Evolutionary conservation across 805 yeast genomes (phyloP).

Genomic region (Pichia heedii): DNA sequence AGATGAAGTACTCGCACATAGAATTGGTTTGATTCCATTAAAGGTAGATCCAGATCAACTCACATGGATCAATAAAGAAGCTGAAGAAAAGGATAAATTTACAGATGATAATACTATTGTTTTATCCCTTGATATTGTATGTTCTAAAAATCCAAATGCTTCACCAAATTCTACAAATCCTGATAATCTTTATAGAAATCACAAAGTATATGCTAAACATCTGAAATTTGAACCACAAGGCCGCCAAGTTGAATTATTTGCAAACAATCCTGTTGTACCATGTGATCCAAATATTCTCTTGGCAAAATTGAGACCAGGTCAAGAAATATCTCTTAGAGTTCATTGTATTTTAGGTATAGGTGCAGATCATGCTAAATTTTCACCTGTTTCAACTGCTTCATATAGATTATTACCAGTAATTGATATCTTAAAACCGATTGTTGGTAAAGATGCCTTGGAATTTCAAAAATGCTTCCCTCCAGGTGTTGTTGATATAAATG

Average conservation of each 20-base stretch:
- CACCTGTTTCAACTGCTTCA: constrained; percentile 95
- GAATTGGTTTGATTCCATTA: constrained; percentile 88
- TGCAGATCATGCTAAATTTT: constrained; percentile 92
- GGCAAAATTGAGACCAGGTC: constrained; percentile 94
- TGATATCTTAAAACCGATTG: constrained; percentile 63
- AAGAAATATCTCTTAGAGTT: constrained; percentile 82
- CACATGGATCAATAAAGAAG: constrained; percentile 66
- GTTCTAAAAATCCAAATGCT: constrained; percentile 81
- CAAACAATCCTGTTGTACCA: constrained; percentile 58
- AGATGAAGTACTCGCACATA: constrained; percentile 93
- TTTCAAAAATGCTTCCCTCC: constrained; percentile 88
- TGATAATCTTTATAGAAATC: constrained; percentile 70
- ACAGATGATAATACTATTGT: constrained; percentile 89
- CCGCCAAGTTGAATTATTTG: constrained; percentile 64
- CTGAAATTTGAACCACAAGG: constrained; percentile 90
- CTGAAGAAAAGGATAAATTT: constrained; percentile 59
- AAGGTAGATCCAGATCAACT: constrained; percentile 84
- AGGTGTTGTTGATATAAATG: constrained; percentile 78
- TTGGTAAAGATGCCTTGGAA: constrained; percentile 65
- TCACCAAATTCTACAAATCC: constrained; percentile 74
- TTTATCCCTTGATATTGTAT: constrained; percentile 67
- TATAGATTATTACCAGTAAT: constrained; percentile 88
- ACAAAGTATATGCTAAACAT: constrained; percentile 83
- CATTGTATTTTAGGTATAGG: constrained; percentile 87
- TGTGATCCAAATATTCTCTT: constrained; percentile 82